Evolutionary conservation across 257 asterid species (phyloP), one percentile per base, ranked within the genome.

Genomic region (Solanum boliviense): DNA sequence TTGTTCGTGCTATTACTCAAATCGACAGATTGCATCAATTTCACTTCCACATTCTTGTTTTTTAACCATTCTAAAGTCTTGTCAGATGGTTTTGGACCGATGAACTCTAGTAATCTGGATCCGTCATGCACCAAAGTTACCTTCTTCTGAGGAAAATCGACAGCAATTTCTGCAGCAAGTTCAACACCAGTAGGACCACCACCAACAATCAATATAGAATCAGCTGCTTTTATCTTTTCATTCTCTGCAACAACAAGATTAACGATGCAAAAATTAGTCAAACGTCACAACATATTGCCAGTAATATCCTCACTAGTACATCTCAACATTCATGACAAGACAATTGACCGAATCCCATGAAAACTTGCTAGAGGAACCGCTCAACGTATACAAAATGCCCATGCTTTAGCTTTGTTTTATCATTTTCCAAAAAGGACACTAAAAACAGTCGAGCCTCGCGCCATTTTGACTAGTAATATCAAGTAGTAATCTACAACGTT

Each of bases 131-230:
- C 95, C 9, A 96, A 89, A 36, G 90, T 92, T 7, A 95, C 94
- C 86, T 86, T 92, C 88, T 94, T 96, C 3, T 91, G 91, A 0
- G 95, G 94, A 83, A 92, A 95, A 89, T 94, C 98, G 3, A 94
- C 94, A 9, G 96, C 95, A 3, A 96, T 94, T 86, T 96, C 98
- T n/a, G 94, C 97, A 13, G 98, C 98, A 68, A 96, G 95, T 84
- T 96, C 98, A n/a, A 96, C 98, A 6, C 98, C 98, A 25, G 93
- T 89, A 18, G 98, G 97, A 12, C 98, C 97, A 52, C 98, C 98
- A 35, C 98, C 98, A 32, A 94, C 92, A 8, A 95, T 92, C 93
- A 95, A 83, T 27, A 95, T 71, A 27, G 98, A 93, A 44, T 82
- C 84, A 21, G 96, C 94, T 4, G 90, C 92, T 89, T 85, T 91